Evolutionary conservation across 768 basidiomycete genomes (phyloP).

Genomic region (Mrakia frigida): DNA sequence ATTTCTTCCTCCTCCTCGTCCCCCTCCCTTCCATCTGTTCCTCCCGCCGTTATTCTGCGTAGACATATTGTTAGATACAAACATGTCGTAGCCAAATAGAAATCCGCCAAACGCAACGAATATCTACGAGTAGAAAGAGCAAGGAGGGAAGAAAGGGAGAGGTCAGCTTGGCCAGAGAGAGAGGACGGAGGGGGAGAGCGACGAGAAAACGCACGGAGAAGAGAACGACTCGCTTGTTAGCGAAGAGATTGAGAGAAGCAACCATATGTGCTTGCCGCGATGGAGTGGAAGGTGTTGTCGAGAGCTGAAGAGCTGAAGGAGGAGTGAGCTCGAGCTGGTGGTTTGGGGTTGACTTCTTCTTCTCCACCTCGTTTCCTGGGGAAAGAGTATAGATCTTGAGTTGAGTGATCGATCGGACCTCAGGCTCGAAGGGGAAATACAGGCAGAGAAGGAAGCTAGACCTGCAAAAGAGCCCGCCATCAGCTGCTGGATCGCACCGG

Average conservation of each 20-base stretch:
- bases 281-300: not conserved
- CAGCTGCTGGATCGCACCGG: too few relatives aligned
- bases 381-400: too few relatives aligned
- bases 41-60: too few relatives aligned
- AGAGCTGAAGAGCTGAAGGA: not conserved
- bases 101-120: conserved; percentile 45
- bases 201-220: not conserved
- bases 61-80: too few relatives aligned
- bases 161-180: not conserved
- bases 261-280: not conserved
- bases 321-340: not conserved
- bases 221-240: conserved; percentile 17
- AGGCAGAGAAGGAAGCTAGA: too few relatives aligned
- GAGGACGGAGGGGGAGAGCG: not conserved
- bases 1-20: too few relatives aligned
- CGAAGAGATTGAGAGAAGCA: not conserved
- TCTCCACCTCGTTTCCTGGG: too few relatives aligned
- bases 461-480: too few relatives aligned
- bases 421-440: too few relatives aligned
- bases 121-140: too few relatives aligned
- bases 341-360: not conserved
- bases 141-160: not conserved
- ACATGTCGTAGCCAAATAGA: conserved; percentile 58
- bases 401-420: too few relatives aligned
- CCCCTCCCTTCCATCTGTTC: too few relatives aligned